Base-by-base conservation (phyloP, 202 grass and related monocot species). In the Setaria viridis region DNA sequence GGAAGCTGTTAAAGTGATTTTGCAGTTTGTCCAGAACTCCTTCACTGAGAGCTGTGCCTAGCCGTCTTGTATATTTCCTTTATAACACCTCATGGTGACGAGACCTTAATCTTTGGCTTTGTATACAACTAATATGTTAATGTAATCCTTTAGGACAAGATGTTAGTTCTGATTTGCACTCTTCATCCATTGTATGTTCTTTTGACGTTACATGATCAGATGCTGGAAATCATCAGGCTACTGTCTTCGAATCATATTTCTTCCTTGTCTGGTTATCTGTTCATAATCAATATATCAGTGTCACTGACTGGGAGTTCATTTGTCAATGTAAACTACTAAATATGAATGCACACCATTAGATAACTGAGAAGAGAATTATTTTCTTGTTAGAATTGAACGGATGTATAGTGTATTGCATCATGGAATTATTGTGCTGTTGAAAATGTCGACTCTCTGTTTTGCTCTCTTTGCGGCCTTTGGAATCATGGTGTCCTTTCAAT, bases 1-100 rank as follows among this genome's bases (percentile, higher is more conserved):
- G 48, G 67, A 81, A 90, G 91, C 93, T 89, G 83, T 87, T 60
- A 85, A 90, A 66, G 89, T 53, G 65, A 91, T 92, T 37, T 74
- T 66, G 6, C 80, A 93, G 30, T 95, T 98, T 51, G 70, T 95
- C 69, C 45, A 59, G 56, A 87, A 86, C 43, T 85, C 83, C 56
- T 53, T 86, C 7, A 48, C 13, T 37, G 64, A 78, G 79, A 85
- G 9, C 57, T 81, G 57, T 85, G 55, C 15, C 47, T 82, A 75
- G 60, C 8, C 9, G 4, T 47, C 74, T 68, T 70, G 75, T 74
- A 30, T 51, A 62, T 80, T 57, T 80, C 56, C 19, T 62, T 68
- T 72, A 12, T 71, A 35, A 53, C 56, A 81, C 46, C 64, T 66
- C 67, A 49, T 84, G 45, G 14, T 71, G 56, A 13, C 34, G 50